Base-by-base conservation (phyloP, 2,329 filamentous ascomycete species). In the Talaromyces verruculosus region DNA sequence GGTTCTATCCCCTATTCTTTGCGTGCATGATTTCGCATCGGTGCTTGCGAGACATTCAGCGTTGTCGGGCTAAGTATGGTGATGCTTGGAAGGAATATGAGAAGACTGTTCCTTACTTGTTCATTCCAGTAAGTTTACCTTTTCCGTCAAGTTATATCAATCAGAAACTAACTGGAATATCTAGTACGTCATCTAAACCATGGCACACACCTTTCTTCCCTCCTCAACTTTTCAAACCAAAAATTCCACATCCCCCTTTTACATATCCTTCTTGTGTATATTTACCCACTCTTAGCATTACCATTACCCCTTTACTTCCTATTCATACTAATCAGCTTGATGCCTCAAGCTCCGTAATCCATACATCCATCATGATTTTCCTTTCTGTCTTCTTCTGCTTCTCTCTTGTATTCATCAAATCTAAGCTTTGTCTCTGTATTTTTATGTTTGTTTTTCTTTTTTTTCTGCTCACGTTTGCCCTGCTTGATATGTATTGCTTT, bases 1-100 rank as follows among this genome's bases (percentile, higher is more conserved):
- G 92, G 91, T 95, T 96, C 79, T 94, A 96, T 76, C 90, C 91
- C 0, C 78, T 91, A 41, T 96, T 96, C 82, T 96, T 96, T 76
- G 82, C 83, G 19, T 79, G 80, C 71, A 94, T 94, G 91, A 94
- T 95, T 73, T 83, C 88, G 10, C 92, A 96, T 77, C 89, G 92
- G 67, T 89, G 91, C 4, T 82, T 82, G 69, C 84, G 92, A 67
- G 92, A 96, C 74, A 91, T 93, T 67, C 83, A 90, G 76, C 84
- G 88, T 69, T 96, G 92, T 79, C 84, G 86, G 64, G 83, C 83
- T 71, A 93, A 91, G 83, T 96, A 96, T 78, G 91, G 91, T 25
- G 89, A 92, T 69, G 88, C 90, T 13, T 96, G 92, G 92, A 80
- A 81, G 55, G 88, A 94, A 82, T 96, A 96, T 75, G 89, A 91